Evolutionary conservation across 2,329 filamentous ascomycete species (phyloP).

Genomic region (Fusarium secorum): DNA sequence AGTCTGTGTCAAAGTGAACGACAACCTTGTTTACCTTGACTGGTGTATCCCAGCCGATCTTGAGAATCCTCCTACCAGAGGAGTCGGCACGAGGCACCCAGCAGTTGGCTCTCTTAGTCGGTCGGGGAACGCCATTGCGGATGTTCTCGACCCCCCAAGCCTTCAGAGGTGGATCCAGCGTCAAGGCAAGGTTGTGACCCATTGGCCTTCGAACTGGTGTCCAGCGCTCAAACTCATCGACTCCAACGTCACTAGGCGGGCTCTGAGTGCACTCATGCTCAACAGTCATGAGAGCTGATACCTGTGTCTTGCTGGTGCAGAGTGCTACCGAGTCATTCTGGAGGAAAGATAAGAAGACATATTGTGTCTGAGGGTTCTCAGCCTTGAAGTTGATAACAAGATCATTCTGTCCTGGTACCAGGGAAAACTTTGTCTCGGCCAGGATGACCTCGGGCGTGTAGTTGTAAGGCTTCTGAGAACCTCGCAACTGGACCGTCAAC

Average conservation of each 20-base stretch:
- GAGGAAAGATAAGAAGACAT: neutral
- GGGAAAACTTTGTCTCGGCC: neutral
- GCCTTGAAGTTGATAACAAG: neutral
- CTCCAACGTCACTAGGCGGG: neutral
- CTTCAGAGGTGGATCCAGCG: neutral
- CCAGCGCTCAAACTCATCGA: slow-evolving; percentile 13
- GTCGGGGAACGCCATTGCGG: neutral
- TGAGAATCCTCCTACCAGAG: neutral
- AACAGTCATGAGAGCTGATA: slow-evolving; percentile 17
- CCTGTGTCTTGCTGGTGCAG: neutral
- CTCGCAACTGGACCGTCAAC: neutral
- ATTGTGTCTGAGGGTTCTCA: slow-evolving; percentile 14
- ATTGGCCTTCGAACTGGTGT: slow-evolving; percentile 1
- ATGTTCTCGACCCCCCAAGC: neutral
- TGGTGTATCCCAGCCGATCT: neutral
- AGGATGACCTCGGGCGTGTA: slow-evolving; percentile 4
- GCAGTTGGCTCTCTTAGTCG: slow-evolving; percentile 9
- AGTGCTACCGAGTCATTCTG: slow-evolving; percentile 15
- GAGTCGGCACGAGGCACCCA: neutral
- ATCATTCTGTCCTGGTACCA: neutral
- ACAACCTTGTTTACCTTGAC: neutral
- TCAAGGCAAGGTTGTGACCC: slow-evolving; percentile 1
- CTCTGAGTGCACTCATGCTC: slow-evolving; percentile 10
- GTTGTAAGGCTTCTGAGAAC: slow-evolving; percentile 4
- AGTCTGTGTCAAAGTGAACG: slow-evolving; percentile 4